A percentile compares a stretch with the other conserved stretches of the same genome.
Evolutionary conservation across 495 filamentous ascomycete species (phyloP).

Genomic region (Xylaria bambusicola): DNA sequence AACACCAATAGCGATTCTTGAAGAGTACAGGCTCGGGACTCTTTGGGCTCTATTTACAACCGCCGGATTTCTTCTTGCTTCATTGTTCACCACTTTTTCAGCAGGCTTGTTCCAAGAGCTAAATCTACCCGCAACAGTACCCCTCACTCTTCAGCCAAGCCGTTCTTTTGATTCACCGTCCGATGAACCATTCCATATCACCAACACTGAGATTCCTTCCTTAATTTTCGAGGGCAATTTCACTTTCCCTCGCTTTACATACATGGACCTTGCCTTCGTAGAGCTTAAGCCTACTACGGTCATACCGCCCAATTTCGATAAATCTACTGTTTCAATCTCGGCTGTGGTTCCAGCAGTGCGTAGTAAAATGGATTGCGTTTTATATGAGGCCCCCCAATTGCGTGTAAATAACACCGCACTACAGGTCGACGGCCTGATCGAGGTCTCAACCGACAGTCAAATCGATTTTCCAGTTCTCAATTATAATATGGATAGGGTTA

Average conservation of each 20-base stretch:
- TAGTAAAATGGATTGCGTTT: not conserved
- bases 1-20: not conserved
- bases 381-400: not conserved
- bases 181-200: not conserved
- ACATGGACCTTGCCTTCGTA: conserved; percentile 28
- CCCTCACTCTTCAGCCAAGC: not conserved
- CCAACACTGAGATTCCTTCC: not conserved
- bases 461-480: too few relatives aligned
- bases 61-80: not conserved
- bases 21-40: not conserved
- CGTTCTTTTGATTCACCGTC: not conserved
- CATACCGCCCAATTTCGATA: not conserved
- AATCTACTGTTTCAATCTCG: not conserved
- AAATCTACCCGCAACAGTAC: not conserved
- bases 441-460: too few relatives aligned
- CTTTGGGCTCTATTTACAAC: not conserved
- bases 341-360: not conserved
- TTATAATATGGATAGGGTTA: too few relatives aligned
- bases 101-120: not conserved
- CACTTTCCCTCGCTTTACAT: conserved; percentile 28
- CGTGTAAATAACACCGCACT: not conserved
- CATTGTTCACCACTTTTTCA: not conserved
- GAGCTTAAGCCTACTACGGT: not conserved
- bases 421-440: not conserved
- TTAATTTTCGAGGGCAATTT: conserved; percentile 28